A percentile compares a stretch with the other conserved stretches of the same genome.
Evolutionary conservation across 2,329 filamentous ascomycete genomes (phyloP).

Genomic region (Cyanodermella asteris): DNA sequence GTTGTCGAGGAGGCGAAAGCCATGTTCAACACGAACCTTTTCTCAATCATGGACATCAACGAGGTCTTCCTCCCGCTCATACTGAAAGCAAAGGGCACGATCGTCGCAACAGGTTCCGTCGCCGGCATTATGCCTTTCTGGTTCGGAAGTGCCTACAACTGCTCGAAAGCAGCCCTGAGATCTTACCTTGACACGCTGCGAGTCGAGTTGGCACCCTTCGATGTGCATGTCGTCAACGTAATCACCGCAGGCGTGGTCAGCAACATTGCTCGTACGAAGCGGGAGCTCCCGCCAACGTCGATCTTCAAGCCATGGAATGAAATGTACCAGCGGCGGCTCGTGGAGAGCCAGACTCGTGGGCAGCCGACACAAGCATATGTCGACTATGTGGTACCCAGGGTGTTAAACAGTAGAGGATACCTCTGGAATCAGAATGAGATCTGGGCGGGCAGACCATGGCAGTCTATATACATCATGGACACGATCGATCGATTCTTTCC

Average conservation of each 20-base stretch:
- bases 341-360: conserved; percentile 30
- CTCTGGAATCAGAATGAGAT: conserved; percentile 4
- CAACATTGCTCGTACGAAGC: conserved; percentile 31
- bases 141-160: conserved; percentile 30
- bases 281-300: conserved; percentile 24
- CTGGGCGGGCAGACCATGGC: too few species aligned
- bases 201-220: conserved; percentile 27
- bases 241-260: conserved; percentile 39
- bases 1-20: conserved; percentile 24
- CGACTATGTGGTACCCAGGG: conserved; percentile 29
- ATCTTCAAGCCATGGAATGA: conserved; percentile 29
- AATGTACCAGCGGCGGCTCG: conserved; percentile 29
- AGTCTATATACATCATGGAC: too few species aligned
- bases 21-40: conserved; percentile 33
- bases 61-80: conserved; percentile 33
- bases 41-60: conserved; percentile 35
- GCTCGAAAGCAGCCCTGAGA: conserved; percentile 37
- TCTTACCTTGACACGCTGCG: conserved; percentile 35
- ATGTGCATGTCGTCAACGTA: conserved; percentile 29
- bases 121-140: conserved; percentile 22
- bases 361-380: conserved; percentile 33
- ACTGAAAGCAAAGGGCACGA: conserved; percentile 21
- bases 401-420: conserved; percentile 15
- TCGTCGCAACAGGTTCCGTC: conserved; percentile 24
- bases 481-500: too few species aligned